Conservation (phyloP, 108 stramenopile species). For the Aureococcus anophagefferens region DNA sequence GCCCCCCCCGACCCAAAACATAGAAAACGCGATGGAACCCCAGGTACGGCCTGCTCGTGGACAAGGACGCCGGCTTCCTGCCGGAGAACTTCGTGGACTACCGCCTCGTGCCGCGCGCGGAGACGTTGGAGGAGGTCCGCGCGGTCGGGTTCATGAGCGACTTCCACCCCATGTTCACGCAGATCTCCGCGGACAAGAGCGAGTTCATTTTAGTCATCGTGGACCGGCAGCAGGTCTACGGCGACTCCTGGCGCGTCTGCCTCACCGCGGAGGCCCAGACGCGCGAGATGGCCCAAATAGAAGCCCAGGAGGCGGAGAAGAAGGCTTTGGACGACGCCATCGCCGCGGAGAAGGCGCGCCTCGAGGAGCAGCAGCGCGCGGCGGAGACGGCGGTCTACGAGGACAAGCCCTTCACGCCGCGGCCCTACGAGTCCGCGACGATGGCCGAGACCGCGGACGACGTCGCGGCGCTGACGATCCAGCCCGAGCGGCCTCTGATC, state of each 20-base stretch:
- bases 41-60: neutral
- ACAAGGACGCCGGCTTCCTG: neutral
- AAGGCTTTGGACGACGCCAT: neutral
- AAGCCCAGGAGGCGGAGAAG: slow-evolving; percentile 22
- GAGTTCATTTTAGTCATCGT: slow-evolving; percentile 29
- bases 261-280: slow-evolving; percentile 32
- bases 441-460: slow-evolving; percentile 24
- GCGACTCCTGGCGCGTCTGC: slow-evolving; percentile 38
- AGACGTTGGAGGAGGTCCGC: slow-evolving; percentile 30
- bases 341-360: neutral
- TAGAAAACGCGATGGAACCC: no score
- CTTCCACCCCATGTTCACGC: slow-evolving; percentile 37
- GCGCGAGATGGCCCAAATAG: slow-evolving; percentile 13
- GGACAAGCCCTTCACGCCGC: slow-evolving; percentile 31
- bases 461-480: slow-evolving; percentile 20
- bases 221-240: slow-evolving; percentile 32
- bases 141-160: slow-evolving; percentile 39
- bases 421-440: slow-evolving; percentile 19
- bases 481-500: slow-evolving; percentile 20
- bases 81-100: neutral
- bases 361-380: slow-evolving; percentile 27
- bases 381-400: slow-evolving; percentile 36
- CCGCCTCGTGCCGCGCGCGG: slow-evolving; percentile 2
- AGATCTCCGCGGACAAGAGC: slow-evolving; percentile 18
- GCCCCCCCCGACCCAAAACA: no score